Base-by-base conservation (phyloP, 192 early-diverging fungal species). In the Chytriomyces sp. region DNA sequence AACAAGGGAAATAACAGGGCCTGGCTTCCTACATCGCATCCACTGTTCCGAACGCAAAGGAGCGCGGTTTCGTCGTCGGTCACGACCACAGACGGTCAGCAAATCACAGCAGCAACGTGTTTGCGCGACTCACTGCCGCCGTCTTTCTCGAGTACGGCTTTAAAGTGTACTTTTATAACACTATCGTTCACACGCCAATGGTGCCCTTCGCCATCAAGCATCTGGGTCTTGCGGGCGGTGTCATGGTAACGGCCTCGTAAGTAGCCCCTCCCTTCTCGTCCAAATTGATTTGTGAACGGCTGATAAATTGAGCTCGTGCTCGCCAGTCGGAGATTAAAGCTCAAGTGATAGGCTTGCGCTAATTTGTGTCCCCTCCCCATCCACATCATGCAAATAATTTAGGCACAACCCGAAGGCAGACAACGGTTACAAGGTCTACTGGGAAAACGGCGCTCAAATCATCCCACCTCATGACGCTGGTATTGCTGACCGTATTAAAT, bases 31-130 rank as follows among this genome's bases (percentile, higher is more conserved):
- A 93, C 73, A 84, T 94, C 4, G 77, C 84, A 26, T 77, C 82
- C 63, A 72, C 77, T 32, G 86, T 90, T 5, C 69, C 81, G 37
- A 65, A 87, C 53, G 89, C 89, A 25, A 78, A 76, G 64, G 72
- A 72, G n/a, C 87, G 86, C 59, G 94, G 94, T 41, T 85, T 98
- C 19, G 95, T 98, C 8, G 86, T 98, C 55, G 95, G 94, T 39
- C 91, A 96, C 73, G 96, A 98, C 79, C 95, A 96, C 79, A 89
- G 96, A n/a, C n/a, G n/a, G n/a, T n/a, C n/a, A n/a, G n/a, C n/a
- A n/a, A n/a, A n/a, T n/a, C 88, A 95, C 78, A 88, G 93, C 74
- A 96, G 94, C 8, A 73, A 80, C 14, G 78, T 78, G 39, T 98
- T 96, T 85, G 93, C 94, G 25, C 84, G 81, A 8, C 77, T 95